These are phyloP conservation scores for Magnolia kwangsiensis DNA, from an alignment of 164 flowering plant species.

Conservation along the genomic window DNA sequence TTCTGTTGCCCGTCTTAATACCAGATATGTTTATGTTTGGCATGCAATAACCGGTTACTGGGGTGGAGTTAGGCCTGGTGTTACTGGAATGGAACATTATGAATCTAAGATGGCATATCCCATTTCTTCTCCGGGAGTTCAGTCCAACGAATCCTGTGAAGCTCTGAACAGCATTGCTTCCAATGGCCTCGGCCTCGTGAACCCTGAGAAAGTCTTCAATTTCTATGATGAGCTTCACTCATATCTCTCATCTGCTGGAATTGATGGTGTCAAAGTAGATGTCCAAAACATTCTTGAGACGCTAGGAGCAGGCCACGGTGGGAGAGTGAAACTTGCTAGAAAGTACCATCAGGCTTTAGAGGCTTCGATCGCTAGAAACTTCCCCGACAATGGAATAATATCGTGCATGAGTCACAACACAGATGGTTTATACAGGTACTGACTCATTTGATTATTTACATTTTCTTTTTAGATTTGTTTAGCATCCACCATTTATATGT, in stretches of 20 bases:
- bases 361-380: conserved; percentile 64
- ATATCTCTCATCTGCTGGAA: conserved; percentile 75
- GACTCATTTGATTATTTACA: neutral
- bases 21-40: conserved; percentile 82
- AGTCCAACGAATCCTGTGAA: conserved; percentile 50
- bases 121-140: conserved; percentile 55
- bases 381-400: conserved; percentile 69
- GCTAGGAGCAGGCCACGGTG: conserved; percentile 84
- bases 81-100: conserved; percentile 62
- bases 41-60: conserved; percentile 86
- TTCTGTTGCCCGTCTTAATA: conserved; percentile 1
- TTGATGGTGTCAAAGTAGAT: conserved; percentile 90
- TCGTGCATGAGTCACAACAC: conserved; percentile 87
- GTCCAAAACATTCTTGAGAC: conserved; percentile 85
- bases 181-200: conserved; percentile 77
- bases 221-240: conserved; percentile 80
- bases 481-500: no score
- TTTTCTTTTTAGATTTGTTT: no score
- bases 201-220: conserved; percentile 61
- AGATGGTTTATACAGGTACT: conserved; percentile 75
- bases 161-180: conserved; percentile 44
- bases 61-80: conserved; percentile 82
- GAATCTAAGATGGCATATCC: conserved; percentile 61
- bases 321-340: conserved; percentile 69
- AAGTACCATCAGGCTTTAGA: conserved; percentile 79